Base-by-base conservation (phyloP, 116 monocot species). In the Iris pallida region DNA sequence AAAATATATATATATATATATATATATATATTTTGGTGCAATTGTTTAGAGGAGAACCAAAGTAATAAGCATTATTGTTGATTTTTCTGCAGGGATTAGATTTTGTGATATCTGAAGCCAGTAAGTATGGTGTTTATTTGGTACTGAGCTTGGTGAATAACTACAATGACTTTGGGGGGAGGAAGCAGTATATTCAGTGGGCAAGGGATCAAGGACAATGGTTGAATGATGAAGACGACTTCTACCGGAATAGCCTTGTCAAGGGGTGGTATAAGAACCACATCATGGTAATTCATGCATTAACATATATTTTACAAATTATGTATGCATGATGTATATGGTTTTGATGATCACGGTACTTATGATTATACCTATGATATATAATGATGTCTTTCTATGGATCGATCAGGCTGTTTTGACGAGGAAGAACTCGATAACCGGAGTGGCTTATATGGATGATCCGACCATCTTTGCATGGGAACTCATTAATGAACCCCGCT, bases 391-490 rank as follows among this genome's bases (percentile, higher is more conserved):
- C n/a, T n/a, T n/a, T n/a, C n/a, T n/a, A n/a, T n/a, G 67, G 80
- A n/a, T n/a, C n/a, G n/a, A 3, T 7, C 57, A 91, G 93, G 69
- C 81, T 5, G 80, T 91, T 72, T 69, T 91, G 12, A 73, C 79
- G 12, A 82, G 91, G 68, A 47, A 75, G 5, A 91, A 88, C 78
- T 78, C 75, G 9, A 56, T 87, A 8, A 91, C 88, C 0, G 78
- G 88, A 5, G 59, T 88, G n/a, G 75, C 68, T 4, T 91, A 91
- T 67, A 90, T 79, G 68, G 83, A 90, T 52, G 90, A 90, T 57
- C 78, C 90, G 8, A 75, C 90, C 53, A 87, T 90, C 52, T 81
- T 90, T 52, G 84, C 87, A 45, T 90, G 90, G 90, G 90, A 90
- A 68, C 79, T 90, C 68, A 84, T 90, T 57, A 90, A 90, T 20